Evolutionary conservation across 805 yeast species (phyloP), one percentile per base, ranked within the genome.

Genomic region (Myxozyma monticola): DNA sequence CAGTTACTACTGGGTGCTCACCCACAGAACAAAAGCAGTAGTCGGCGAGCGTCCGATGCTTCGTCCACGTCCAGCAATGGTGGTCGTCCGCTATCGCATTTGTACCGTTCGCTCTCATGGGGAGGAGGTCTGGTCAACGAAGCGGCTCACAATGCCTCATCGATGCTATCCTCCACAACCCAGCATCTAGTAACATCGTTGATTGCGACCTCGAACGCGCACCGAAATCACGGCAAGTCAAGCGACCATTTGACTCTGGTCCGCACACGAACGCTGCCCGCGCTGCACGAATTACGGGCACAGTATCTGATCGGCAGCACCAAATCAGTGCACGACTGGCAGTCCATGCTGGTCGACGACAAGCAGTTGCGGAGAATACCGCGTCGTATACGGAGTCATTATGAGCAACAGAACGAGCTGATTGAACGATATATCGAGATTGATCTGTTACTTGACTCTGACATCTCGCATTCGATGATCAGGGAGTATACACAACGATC

Each of bases 381-480:
- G 39, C 67, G 61, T 20, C 63, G 56, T 35, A 48, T 78, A 4
- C 67, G 72, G 24, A 48, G 64, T 17, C 84, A 69, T 64, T 85
- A 86, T 66, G 65, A 66, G 36, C 63, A 68, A 2, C 91, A 85
- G 66, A 85, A 85, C 63, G 78, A 72, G 36, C 63, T 81, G 45
- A 78, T 85, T 45, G 77, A 74, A 21, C 70, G 78, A 45, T 83
- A 77, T 60, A 65, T 65, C 31, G 84, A 78, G 50, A 79, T 85
- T 22, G 95, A 85, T 63, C 70, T 72, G 43, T 69, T 85, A 44
- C 71, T 85, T 39, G 93, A 84, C 61, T 78, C 87, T 3, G 89
- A 89, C 1, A 75, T 85, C 49, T 85, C 82, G 57, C 74, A 76
- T 51, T 71, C 76, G 37, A 81, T 85, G 81, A 73, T 86, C 44